Evolutionary conservation across 1,139 yeast species (phyloP), one percentile per base, ranked within the genome.

Genomic region (Blastobotrys serpentis): DNA sequence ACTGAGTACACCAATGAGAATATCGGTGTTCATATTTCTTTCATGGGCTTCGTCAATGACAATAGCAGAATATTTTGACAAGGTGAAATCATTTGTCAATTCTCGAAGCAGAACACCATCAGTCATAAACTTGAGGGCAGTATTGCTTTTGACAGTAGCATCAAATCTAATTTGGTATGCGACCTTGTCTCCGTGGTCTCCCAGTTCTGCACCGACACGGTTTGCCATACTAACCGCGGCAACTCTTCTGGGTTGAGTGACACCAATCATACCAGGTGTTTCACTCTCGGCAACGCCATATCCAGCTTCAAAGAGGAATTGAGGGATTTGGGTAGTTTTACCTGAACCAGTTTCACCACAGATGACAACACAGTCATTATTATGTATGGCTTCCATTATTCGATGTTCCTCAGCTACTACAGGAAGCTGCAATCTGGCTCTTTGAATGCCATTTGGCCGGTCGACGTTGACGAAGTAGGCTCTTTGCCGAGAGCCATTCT

Each of bases 341-440:
- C 98, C 98, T 5, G 96, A 88, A 67, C 98, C 98, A 0, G 98
- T 92, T 59, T 92, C 98, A 73, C 98, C 98, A 71, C 98, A 92
- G 29, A 94, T 76, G 13, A 94, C 84, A 0, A 90, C 81, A 55
- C 94, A 86, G 60, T 90, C 97, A 63, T 92, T 87, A 62, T 92
- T 94, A 62, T 86, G 87, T 45, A 94, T 78, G 1, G 97, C 96
- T 65, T 94, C 99, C 97, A 94, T 89, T 44, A 94, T 86, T 49
- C 81, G 74, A 62, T 88, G 96, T 62, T 94, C 99, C 66, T 89
- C 96, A 6, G 84, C 84, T 55, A 79, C 87, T 0, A 92, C 98
- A 0, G 99, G 99, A 18, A 94, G 73, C 47, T 81, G 76, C 63
- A 82, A 70, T 56, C 98, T 75, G 38, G 75, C 75, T 34, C 71